phyloP scores from a whole-genome alignment of 225 moss, liverwort and hornwort genomes.

The Thuidium tamariscinum region DNA sequence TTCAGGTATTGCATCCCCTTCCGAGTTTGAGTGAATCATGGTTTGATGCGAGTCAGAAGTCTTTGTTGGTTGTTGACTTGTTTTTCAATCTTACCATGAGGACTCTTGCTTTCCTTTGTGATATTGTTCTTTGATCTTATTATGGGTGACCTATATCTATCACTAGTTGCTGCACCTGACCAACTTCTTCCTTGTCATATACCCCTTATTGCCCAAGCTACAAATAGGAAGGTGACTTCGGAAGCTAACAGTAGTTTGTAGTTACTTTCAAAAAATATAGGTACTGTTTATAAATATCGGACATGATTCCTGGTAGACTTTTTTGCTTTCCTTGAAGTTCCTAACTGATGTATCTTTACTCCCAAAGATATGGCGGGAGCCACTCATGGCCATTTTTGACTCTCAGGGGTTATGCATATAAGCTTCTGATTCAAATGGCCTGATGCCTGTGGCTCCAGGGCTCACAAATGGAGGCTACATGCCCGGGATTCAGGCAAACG shows the following conservation, averaged over 20 bases:
- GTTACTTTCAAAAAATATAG: background rate
- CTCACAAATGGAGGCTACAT: slow-evolving; percentile 92
- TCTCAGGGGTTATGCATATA: background rate
- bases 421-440: background rate
- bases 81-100: background rate
- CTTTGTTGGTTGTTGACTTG: background rate
- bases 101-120: background rate
- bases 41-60: background rate
- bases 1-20: slow-evolving; percentile 39
- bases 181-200: background rate
- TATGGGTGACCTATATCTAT: background rate
- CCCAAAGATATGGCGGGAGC: background rate
- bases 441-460: slow-evolving; percentile 15
- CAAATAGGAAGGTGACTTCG: background rate
- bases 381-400: background rate
- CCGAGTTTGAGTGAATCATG: background rate
- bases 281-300: background rate
- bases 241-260: background rate
- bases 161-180: background rate
- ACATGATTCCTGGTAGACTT: background rate
- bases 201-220: background rate
- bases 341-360: background rate
- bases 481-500: slow-evolving; percentile 58
- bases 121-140: background rate
- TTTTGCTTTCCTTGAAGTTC: background rate